Evolutionary conservation across 164 flowering plant species (phyloP), one percentile per base, ranked within the genome.

Genomic region (Kalanchoe fedtschenkoi): DNA sequence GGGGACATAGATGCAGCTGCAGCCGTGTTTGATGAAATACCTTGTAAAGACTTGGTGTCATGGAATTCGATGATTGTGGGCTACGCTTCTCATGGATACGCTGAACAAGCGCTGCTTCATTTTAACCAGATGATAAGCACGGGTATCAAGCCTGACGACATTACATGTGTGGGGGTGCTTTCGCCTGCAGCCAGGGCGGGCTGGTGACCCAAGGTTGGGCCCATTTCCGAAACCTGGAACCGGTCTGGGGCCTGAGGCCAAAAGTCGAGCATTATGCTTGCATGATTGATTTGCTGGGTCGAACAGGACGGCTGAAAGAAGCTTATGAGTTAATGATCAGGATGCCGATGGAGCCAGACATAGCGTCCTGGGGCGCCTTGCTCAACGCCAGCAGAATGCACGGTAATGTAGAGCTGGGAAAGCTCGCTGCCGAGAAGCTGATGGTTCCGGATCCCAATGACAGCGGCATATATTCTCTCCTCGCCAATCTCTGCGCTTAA

Each of bases 361-460:
- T 66, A 62, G 84, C 80, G 8, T 79, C 73, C 39, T 82, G 87
- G 84, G 84, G 84, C 62, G 82, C 87, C 15, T 80, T 82, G 26
- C 84, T 82, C 13, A 75, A 78, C 65, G 81, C 78, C 2, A 76
- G 78, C 46, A 75, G 65, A 51, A 72, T 78, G 66, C 73, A 80
- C 46, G 79, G 78, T 55, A 71, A 80, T 66, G 73, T 77, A 28
- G 78, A 82, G 41, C 46, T 82, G 60, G 84, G n/a, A n/a, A n/a
- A n/a, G n/a, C n/a, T n/a, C n/a, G n/a, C n/a, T n/a, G n/a, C n/a
- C n/a, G n/a, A 78, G 6, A 72, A 75, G 68, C 51, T 73, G 41
- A 73, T 76, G 46, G 81, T 58, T 15, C 66, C 80, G 70, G 73
- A 76, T 63, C n/a, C n/a, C n/a, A n/a, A n/a, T n/a, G n/a, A n/a